phyloP scores from a whole-genome alignment of 1,284 basidiomycete genomes.

The Tilletia setariae region DNA sequence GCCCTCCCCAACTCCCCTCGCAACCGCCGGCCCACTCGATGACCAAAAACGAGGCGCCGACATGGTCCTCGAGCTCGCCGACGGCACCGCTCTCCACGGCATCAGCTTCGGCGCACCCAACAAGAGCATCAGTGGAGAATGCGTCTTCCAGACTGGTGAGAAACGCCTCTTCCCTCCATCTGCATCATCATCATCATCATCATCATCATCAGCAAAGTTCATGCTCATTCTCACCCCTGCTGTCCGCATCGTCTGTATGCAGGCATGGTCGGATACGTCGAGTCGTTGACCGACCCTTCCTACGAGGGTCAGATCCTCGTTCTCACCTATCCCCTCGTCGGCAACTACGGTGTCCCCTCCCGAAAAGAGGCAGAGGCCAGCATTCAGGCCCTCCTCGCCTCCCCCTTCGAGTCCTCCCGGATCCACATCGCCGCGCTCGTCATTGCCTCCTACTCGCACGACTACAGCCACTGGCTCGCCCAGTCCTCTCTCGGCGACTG shows the following conservation, averaged over 20 bases:
- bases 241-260: background rate
- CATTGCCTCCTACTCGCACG: slow-evolving; percentile 82
- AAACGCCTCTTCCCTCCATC: slow-evolving; percentile 25
- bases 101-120: slow-evolving; percentile 88
- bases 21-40: background rate
- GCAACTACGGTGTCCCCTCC: slow-evolving; percentile 96
- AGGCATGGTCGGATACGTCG: slow-evolving; percentile 90
- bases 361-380: slow-evolving; percentile 59
- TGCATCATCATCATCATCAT: no score
- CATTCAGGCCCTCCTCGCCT: slow-evolving; percentile 57
- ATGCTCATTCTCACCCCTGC: background rate
- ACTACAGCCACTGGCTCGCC: slow-evolving; percentile 93
- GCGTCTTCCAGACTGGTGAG: slow-evolving; percentile 98
- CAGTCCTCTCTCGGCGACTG: slow-evolving; percentile 81
- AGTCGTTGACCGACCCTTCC: slow-evolving; percentile 96
- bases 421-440: slow-evolving; percentile 91
- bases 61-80: slow-evolving; percentile 81
- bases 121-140: slow-evolving; percentile 92
- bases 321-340: slow-evolving; percentile 92
- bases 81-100: slow-evolving; percentile 83
- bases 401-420: slow-evolving; percentile 81
- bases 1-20: slow-evolving; percentile 6
- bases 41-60: slow-evolving; percentile 27
- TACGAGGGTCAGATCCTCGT: slow-evolving; percentile 98
- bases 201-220: no score